Base-by-base conservation (phyloP, 1,139 yeast genomes). In the Suzukiozyma palmioleophila region DNA sequence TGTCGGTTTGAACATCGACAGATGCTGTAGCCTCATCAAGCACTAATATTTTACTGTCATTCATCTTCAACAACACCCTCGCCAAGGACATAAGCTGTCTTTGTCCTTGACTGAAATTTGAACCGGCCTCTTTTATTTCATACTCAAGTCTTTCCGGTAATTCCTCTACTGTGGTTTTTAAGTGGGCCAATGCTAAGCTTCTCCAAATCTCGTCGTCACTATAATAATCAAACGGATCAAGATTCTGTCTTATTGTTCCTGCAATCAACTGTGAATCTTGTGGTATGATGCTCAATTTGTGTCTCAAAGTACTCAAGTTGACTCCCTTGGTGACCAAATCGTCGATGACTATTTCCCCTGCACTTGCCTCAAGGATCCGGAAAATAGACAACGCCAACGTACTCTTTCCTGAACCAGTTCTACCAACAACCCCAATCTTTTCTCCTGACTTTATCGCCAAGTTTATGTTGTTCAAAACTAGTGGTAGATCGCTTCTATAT, bases 21-120 rank as follows among this genome's bases (percentile, higher is more conserved):
- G 92, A 84, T 0, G 95, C 90, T 0, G 95, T 86, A 1, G 95
- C 95, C 59, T 86, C 95, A 54, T 86, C 95, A 35, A 86, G 62
- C 14, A 86, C 76, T 42, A 86, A 63, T 24, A 85, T 75, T 44
- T 74, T 78, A 2, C 89, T 77, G 11, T 74, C 69, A 38, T 51
- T 59, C 49, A 85, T 70, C 39, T 51, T 59, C 45, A 85, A 64
- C 36, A 86, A 63, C 0, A 90, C 94, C 41, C 95, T 70, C 0
- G 90, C 86, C 26, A 86, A 64, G 48, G 92, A 84, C 60, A 86
- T 64, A 37, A 86, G 63, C 59, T 86, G 95, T 35, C 86, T 69
- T 56, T 86, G 94, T 1, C 95, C 95, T 35, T 79, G 81, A 0
- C 90, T 82, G 39, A 85, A 64, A 53, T 84, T 85, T 18, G 80